Base-by-base conservation (phyloP, 345 rosid species). In the Acer negundo region DNA sequence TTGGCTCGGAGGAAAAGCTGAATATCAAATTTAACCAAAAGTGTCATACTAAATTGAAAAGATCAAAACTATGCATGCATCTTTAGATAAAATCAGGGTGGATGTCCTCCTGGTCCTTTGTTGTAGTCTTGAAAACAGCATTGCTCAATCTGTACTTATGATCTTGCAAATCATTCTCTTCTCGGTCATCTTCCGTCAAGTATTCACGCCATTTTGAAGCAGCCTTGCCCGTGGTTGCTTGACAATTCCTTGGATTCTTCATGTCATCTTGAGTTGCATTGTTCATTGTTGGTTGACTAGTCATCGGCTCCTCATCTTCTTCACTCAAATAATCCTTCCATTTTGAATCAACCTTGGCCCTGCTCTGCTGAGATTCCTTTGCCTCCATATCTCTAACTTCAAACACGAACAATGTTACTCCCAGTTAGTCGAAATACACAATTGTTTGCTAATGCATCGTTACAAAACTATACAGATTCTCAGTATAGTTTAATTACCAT, bases 21-120 rank as follows among this genome's bases (percentile, higher is more conserved):
- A 51, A 51, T 51, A 51, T 51, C 56, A 51, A 53, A 53, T 42
- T 42, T 42, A 42, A 42, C 10, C 46, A 42, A 9, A 42, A 42
- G 10, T 42, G 46, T 42, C 46, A 8, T 42, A 42, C 1, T 42
- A 42, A 42, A 42, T 8, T 42, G 46, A 53, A 53, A 16, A 16
- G n/a, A 15, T 53, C 55, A 49, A 49, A 13, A 35, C 17, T 53
- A 13, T 16, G 2, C 16, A 13, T 16, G 2, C 16, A 53, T 46
- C 38, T n/a, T 84, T 78, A 90, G 78, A 79, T 63, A 78, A 90
- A 94, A 78, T 93, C 92, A 55, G 93, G 96, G 79, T 87, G 95
- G 38, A 87, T 79, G 53, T 92, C 31, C 31, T 62, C 81, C 62
- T 83, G 83, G 47, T 79, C 82, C 4, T 79, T 67, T 24, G 80